These are phyloP conservation scores for Podaxis mareebaensis DNA, from an alignment of 768 basidiomycete genomes.

Conservation along the genomic window DNA sequence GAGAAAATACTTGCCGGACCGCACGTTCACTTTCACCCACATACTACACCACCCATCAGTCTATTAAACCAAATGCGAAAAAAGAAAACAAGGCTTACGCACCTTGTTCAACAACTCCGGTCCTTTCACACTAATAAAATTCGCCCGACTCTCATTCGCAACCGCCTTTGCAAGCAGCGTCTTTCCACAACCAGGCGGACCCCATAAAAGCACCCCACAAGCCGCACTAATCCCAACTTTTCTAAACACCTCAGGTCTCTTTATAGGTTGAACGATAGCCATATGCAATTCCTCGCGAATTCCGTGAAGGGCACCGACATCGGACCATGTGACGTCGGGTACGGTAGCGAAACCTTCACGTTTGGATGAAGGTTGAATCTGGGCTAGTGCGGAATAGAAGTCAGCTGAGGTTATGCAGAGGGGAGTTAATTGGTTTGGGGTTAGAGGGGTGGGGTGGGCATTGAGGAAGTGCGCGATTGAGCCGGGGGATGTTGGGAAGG, in stretches of 20 bases:
- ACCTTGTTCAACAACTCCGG: conserved; percentile 98
- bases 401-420: conserved; percentile 81
- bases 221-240: conserved; percentile 88
- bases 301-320: conserved; percentile 87
- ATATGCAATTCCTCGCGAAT: conserved; percentile 93
- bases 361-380: conserved; percentile 94
- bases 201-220: conserved; percentile 97
- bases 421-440: conserved; percentile 74
- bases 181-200: conserved; percentile 98
- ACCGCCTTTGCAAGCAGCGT: conserved; percentile 98
- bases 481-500: conserved; percentile 32
- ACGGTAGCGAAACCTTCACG: conserved; percentile 98
- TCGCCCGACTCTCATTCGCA: conserved; percentile 92
- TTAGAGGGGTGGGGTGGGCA: conserved; percentile 81
- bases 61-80: not conserved
- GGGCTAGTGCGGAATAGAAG: conserved; percentile 77
- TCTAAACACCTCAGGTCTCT: conserved; percentile 84
- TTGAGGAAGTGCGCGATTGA: conserved; percentile 91
- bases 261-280: conserved; percentile 96
- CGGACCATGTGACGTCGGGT: conserved; percentile 93
- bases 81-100: conserved; percentile 18
- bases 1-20: conserved; percentile 90
- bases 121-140: conserved; percentile 98
- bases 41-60: conserved; percentile 53
- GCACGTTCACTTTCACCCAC: conserved; percentile 97